These are phyloP conservation scores for Fraxinus pennsylvanica DNA, from an alignment of 257 asterid species.

Conservation along the genomic window DNA sequence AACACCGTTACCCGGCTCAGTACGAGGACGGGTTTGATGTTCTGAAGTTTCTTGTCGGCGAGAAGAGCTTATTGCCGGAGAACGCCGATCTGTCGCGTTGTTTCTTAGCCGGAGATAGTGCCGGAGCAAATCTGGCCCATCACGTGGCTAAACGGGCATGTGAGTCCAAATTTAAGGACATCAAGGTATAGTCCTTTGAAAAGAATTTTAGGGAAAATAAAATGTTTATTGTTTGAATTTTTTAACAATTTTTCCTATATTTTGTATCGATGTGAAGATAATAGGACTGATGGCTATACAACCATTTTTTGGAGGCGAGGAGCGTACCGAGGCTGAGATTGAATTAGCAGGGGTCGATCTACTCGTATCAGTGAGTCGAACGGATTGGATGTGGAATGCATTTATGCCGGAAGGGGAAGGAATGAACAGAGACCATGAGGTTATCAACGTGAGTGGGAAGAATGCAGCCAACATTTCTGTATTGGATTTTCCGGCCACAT, in stretches of 20 bases:
- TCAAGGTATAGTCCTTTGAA: slow-evolving; percentile 39
- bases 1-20: slow-evolving; percentile 67
- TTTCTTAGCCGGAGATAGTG: slow-evolving; percentile 80
- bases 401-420: slow-evolving; percentile 43
- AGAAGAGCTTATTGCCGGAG: slow-evolving; percentile 44
- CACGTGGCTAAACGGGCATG: slow-evolving; percentile 61
- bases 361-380: slow-evolving; percentile 37
- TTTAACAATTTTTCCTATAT: no score
- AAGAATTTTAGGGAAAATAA: no score
- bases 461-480: slow-evolving; percentile 59
- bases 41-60: slow-evolving; percentile 52
- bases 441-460: slow-evolving; percentile 70
- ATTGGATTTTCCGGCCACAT: slow-evolving; percentile 58
- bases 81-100: slow-evolving; percentile 64
- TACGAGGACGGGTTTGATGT: slow-evolving; percentile 71
- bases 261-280: slow-evolving; percentile 35
- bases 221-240: no score
- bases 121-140: slow-evolving; percentile 78
- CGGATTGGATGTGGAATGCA: slow-evolving; percentile 73
- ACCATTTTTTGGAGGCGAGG: slow-evolving; percentile 81
- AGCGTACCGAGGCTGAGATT: slow-evolving; percentile 55
- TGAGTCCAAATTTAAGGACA: slow-evolving; percentile 32
- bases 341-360: slow-evolving; percentile 41
- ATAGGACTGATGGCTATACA: slow-evolving; percentile 66
- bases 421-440: slow-evolving; percentile 57